These are phyloP conservation scores for Aspergillus phoenicis DNA, from an alignment of 2,329 filamentous ascomycete species.

Conservation along the genomic window DNA sequence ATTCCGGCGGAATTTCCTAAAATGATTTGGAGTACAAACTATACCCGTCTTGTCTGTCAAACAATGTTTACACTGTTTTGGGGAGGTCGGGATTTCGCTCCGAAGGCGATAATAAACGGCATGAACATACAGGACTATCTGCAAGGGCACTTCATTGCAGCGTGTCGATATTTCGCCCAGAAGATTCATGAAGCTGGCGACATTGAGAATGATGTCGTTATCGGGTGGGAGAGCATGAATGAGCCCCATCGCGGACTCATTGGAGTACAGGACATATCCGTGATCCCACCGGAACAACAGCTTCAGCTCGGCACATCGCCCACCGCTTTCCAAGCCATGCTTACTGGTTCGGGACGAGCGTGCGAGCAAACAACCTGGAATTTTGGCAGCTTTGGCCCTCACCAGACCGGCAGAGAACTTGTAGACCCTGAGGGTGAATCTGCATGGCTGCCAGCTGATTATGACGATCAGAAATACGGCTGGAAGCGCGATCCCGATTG, in stretches of 20 bases:
- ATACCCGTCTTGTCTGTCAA: slow-evolving; percentile 80
- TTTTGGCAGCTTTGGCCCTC: slow-evolving; percentile 89
- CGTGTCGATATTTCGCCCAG: slow-evolving; percentile 77
- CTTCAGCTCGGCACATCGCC: slow-evolving; percentile 91
- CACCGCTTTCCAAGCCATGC: slow-evolving; percentile 89
- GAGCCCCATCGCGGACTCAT: slow-evolving; percentile 90
- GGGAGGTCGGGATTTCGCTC: slow-evolving; percentile 85
- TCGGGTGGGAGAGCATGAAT: slow-evolving; percentile 96
- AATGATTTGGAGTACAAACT: slow-evolving; percentile 99
- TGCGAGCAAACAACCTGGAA: slow-evolving; percentile 91
- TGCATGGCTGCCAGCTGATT: slow-evolving; percentile 80
- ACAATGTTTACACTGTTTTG: slow-evolving; percentile 96
- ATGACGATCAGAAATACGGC: slow-evolving; percentile 84
- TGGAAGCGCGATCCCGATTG: slow-evolving; percentile 86
- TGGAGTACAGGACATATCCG: slow-evolving; percentile 77
- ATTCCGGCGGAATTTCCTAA: slow-evolving; percentile 86
- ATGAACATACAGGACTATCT: slow-evolving; percentile 96
- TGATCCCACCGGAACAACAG: slow-evolving; percentile 82
- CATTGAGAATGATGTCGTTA: slow-evolving; percentile 80
- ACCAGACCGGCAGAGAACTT: slow-evolving; percentile 79
- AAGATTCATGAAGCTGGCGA: slow-evolving; percentile 88
- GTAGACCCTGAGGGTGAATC: slow-evolving; percentile 84
- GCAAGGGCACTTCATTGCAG: slow-evolving; percentile 79
- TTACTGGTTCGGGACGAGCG: slow-evolving; percentile 86
- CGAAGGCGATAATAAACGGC: slow-evolving; percentile 92